Base-by-base conservation (phyloP, 805 yeast genomes). In the Zygosaccharomyces kombuchaensis region DNA sequence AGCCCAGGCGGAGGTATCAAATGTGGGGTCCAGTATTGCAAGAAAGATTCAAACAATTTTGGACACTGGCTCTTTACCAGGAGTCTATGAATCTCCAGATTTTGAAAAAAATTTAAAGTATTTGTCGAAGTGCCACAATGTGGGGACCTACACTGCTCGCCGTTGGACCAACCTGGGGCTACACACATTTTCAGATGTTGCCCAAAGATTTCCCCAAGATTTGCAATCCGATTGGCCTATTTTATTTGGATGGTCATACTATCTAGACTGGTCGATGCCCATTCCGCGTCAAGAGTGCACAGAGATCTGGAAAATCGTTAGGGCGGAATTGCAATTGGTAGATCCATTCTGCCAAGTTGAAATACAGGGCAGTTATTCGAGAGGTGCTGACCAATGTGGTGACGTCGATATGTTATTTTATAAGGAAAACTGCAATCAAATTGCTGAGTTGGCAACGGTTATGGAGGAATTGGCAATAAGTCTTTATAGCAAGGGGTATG, bases 351-450 rank as follows among this genome's bases (percentile, higher is more conserved):
- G 55, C 25, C 27, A 41, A 26, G 57, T 57, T 9, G 67, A 61
- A 42, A 40, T 62, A 9, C 60, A 56, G 36, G 68, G 68, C 1
- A 62, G 67, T 40, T 64, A 58, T 37, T 43, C 46, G 23, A 51
- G 68, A 16, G 67, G 61, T 8, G 45, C 47, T 1, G 41, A 41
- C 8, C 43, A 29, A 3, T 58, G 64, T 44, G 67, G 67, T 16
- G 68, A 64, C 44, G 53, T 64, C 25, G 68, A 64, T 48, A 45
- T 62, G n/a, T 45, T 63, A 14, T 55, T 64, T 22, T 60, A 50
- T 36, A 63, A 59, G 34, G 45, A 48, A 16, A 50, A 46, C 19
- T 58, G 63, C 45, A 56, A 64, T 42, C 55, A 56, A 36, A 47
- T 51, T 13, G 21, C 46, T 3, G 57, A 56, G 22, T 22, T 64